These are phyloP conservation scores for Lolium rigidum DNA, from an alignment of 176 grass and related monocot species.

Conservation along the genomic window DNA sequence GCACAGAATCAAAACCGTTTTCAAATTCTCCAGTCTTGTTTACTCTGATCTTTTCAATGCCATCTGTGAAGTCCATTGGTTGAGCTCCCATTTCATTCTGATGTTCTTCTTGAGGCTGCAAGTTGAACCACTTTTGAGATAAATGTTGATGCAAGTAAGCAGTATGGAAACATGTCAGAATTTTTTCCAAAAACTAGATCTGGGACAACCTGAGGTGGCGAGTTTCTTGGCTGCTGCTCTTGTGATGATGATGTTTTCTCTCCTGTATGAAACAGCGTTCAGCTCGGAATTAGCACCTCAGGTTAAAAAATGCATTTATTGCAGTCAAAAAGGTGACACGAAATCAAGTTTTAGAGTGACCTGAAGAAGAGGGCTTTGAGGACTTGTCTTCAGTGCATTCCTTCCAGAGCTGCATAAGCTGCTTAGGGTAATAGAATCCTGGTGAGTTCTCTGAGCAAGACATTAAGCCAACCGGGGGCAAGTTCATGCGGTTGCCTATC, in stretches of 20 bases:
- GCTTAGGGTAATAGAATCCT: constrained; percentile 72
- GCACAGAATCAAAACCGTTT: constrained; percentile 41
- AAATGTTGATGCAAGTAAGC: constrained; percentile 27
- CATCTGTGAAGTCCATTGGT: constrained; percentile 57
- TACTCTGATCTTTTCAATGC: constrained; percentile 65
- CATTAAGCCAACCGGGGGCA: constrained; percentile 65
- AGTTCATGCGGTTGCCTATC: constrained; percentile 67
- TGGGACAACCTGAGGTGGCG: constrained; percentile 53
- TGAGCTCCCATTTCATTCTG: constrained; percentile 48
- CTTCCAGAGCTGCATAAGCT: constrained; percentile 68
- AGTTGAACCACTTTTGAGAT: constrained; percentile 40
- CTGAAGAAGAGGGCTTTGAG: constrained; percentile 51
- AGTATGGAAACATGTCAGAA: constrained; percentile 7
- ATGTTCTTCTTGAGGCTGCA: constrained; percentile 64
- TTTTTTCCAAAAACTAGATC: constrained; percentile 27
- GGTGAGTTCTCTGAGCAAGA: constrained; percentile 46
- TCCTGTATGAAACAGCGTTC: constrained; percentile 44
- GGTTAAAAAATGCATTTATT: constrained; percentile 13
- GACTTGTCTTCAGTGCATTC: constrained; percentile 52
- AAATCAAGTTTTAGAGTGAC: constrained; percentile 54
- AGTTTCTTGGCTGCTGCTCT: constrained; percentile 47
- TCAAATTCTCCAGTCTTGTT: constrained; percentile 50
- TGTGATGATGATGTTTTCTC: constrained; percentile 47
- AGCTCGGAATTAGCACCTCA: constrained; percentile 36
- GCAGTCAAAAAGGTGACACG: constrained; percentile 5